Percentiles rank a stretch among this genome's conserved stretches.
These are phyloP conservation scores for Russula lepida DNA, from an alignment of 768 basidiomycete species.

Conservation along the genomic window DNA sequence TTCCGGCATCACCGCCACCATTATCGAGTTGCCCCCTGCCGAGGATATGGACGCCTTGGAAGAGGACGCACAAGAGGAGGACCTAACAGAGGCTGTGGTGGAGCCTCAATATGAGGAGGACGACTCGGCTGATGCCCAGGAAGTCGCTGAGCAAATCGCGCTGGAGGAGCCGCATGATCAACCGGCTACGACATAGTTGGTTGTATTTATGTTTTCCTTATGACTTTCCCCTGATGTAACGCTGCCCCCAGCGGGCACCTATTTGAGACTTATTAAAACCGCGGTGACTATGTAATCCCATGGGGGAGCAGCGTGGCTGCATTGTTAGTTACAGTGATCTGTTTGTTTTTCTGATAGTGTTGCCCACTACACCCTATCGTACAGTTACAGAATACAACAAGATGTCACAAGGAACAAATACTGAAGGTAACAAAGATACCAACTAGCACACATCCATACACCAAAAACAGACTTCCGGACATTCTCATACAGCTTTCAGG, in stretches of 20 bases:
- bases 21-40: constrained; percentile 13
- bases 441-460: neutral
- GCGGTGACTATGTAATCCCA: constrained; percentile 2
- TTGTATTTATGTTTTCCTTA: constrained; percentile 17
- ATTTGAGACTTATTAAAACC: neutral
- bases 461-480: neutral
- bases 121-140: constrained; percentile 8
- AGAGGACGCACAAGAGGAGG: constrained; percentile 17
- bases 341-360: neutral
- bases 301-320: neutral
- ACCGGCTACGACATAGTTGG: neutral
- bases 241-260: neutral
- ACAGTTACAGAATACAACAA: neutral
- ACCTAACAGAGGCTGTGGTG: constrained; percentile 16
- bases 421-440: neutral
- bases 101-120: constrained; percentile 8
- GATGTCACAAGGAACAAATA: neutral
- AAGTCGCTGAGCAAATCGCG: constrained; percentile 13
- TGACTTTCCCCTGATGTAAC: neutral
- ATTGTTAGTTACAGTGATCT: neutral
- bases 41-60: constrained; percentile 7
- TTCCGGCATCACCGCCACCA: constrained; percentile 12
- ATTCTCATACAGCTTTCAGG: constrained; percentile 2
- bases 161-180: constrained; percentile 4
- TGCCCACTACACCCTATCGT: neutral